Base-by-base conservation (phyloP, 768 basidiomycete species). In the Galerina marginata region DNA sequence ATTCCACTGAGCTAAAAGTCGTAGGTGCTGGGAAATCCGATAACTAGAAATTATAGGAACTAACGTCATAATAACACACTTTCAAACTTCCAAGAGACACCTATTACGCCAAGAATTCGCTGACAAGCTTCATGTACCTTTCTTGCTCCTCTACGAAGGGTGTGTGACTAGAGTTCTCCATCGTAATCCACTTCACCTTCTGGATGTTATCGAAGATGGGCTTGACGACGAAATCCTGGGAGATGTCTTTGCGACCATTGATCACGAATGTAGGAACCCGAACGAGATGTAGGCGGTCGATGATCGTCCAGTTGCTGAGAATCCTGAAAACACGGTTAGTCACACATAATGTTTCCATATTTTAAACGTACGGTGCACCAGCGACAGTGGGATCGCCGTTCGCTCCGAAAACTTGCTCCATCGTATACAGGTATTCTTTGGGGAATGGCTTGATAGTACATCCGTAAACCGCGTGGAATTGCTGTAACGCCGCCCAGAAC, bases 161-260 rank as follows among this genome's bases (percentile, higher is more conserved):
- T n/a, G 71, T 70, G 63, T 84, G 83, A 50, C 79, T 79, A 3
- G 79, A 79, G 3, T 80, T 69, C 39, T 75, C 71, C 46, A 83
- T 78, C 4, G 73, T 78, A 38, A 78, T 69, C 82, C 82, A 83
- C 61, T 77, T 78, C 14, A 78, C 79, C 37, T 73, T 72, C 36
- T 65, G 63, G 16, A 84, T 79, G 6, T 62, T 50, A 9, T 76
- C 65, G 59, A 80, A 79, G 60, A 79, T 75, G 16, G 80, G 78
- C 23, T 63, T 47, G 20, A 77, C 69, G 3, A 74, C 73, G 25
- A 67, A 72, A 67, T 83, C 81, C 53, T 77, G 73, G 11, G 75
- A 72, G 15, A 76, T 72, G 64, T 84, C 82, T 42, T 74, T 68
- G 3, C 64, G 63, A 9, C 81, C 81, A 58, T 81, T 82, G 47